Conservation (phyloP, 352 stramenopile species). For the Hyaloperonospora brassicae region DNA sequence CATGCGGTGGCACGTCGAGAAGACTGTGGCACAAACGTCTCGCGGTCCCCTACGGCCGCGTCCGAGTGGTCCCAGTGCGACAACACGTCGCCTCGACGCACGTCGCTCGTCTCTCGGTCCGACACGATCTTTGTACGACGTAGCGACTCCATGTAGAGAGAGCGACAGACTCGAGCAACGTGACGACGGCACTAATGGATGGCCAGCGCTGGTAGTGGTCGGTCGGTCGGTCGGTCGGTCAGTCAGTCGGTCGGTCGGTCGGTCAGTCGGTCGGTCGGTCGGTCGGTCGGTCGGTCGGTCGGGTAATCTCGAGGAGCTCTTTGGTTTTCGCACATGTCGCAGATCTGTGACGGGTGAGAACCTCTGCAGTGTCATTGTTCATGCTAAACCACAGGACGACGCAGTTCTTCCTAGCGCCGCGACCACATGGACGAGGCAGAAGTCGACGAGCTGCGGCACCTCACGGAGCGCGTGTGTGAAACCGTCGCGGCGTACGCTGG, state of each 20-base stretch:
- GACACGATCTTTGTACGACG: slow-evolving; percentile 28
- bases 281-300: too few relatives aligned
- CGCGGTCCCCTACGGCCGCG: slow-evolving; percentile 18
- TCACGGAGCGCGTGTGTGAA: slow-evolving; percentile 61
- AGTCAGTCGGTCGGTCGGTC: too few relatives aligned
- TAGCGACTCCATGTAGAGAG: slow-evolving; percentile 49
- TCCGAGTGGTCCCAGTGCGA: slow-evolving; percentile 27
- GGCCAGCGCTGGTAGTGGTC: too few relatives aligned
- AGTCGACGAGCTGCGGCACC: slow-evolving; percentile 44
- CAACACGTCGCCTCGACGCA: slow-evolving; percentile 20
- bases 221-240: too few relatives aligned
- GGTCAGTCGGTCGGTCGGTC: too few relatives aligned
- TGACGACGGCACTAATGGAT: too few relatives aligned
- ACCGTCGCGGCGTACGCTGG: slow-evolving; percentile 62
- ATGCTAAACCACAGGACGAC: slow-evolving; percentile 2
- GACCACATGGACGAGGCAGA: slow-evolving; percentile 51
- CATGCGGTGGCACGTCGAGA: slow-evolving; percentile 7
- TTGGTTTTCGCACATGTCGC: slow-evolving; percentile 11
- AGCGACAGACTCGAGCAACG: too few relatives aligned
- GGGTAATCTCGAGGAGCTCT: neutral
- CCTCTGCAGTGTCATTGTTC: neutral
- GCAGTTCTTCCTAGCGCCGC: neutral
- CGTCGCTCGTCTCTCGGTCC: slow-evolving; percentile 20
- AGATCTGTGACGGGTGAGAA: slow-evolving; percentile 23
- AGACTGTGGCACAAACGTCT: slow-evolving; percentile 20